Evolutionary conservation across 306 rosid genomes (phyloP).

Genomic region (Macrotyloma uniflorum): DNA sequence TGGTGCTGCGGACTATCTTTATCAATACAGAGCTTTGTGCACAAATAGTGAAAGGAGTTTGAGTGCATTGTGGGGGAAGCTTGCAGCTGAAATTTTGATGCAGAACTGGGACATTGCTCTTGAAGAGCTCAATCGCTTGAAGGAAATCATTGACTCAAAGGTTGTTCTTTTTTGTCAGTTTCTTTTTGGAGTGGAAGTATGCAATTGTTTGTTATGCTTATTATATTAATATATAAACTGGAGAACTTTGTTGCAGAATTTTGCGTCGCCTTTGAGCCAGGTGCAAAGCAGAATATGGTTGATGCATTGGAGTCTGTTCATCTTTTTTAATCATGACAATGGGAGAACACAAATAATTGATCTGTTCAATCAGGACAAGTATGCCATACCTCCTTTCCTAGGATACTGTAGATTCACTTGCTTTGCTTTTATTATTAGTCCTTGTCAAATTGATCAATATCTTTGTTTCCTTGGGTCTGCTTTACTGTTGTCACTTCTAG

Average conservation of each 20-base stretch:
- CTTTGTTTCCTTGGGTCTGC: neutral
- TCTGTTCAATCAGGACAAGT: conserved; percentile 93
- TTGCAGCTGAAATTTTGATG: conserved; percentile 97
- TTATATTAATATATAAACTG: conserved; percentile 2
- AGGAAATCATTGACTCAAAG: conserved; percentile 94
- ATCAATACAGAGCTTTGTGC: conserved; percentile 93
- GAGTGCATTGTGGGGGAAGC: conserved; percentile 97
- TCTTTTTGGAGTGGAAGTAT: neutral
- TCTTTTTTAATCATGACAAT: conserved; percentile 91
- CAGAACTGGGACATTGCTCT: conserved; percentile 97
- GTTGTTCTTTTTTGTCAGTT: conserved; percentile 37
- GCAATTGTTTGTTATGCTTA: conserved; percentile 15
- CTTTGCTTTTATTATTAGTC: conserved; percentile 2
- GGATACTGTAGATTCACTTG: neutral
- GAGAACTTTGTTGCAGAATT: conserved; percentile 59
- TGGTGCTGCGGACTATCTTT: conserved; percentile 96
- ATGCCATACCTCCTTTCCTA: conserved; percentile 33
- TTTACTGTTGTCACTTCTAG: neutral
- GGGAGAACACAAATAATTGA: conserved; percentile 97
- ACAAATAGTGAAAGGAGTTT: conserved; percentile 87
- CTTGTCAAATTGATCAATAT: neutral
- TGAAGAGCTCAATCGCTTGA: conserved; percentile 91
- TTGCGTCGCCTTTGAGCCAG: conserved; percentile 84
- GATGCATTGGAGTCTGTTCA: conserved; percentile 99
- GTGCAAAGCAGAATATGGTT: conserved; percentile 94